Base-by-base conservation (phyloP, 306 rosid species). In the Sesbania bispinosa region DNA sequence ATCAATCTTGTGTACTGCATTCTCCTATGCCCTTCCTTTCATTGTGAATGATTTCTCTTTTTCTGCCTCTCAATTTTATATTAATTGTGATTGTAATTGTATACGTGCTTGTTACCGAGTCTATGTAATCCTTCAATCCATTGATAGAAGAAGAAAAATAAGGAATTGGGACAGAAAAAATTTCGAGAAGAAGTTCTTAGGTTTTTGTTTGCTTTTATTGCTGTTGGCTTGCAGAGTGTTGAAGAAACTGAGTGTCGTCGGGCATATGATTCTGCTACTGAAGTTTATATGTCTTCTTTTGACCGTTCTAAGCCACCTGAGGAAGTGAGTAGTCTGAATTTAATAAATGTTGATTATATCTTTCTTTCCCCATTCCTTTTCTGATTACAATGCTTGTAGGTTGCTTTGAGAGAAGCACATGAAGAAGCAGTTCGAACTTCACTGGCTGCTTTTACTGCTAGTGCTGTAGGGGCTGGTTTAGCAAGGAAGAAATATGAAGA, bases 191-290 rank as follows among this genome's bases (percentile, higher is more conserved):
- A 8, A 14, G 50, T 16, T 51, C 69, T 66, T 43, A n/a, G 36
- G 13, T 23, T 10, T 21, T 62, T 60, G 39, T 41, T 51, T 66
- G 43, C 13, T 67, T 47, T 71, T 13, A 24, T 24, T 71, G 27
- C 43, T 69, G 61, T 42, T 78, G 16, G 59, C 75, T 67, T 65
- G 73, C 88, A 94, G 99, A 91, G 89, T 80, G 99, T 91, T 70
- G 99, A 91, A 85, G 99, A 91, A 82, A 81, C 92, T 1, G 97
- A 89, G 86, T 94, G 99, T 70, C 90, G 75, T n/a, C 81, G 77
- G 71, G 97, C 99, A 33, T 88, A 82, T 82, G 97, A 91, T 77
- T 78, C 77, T 64, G 96, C 97, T 64, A 45, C 88, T 60, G 93
- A 88, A 53, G 81, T 84, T 58, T 91, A 94, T 63, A 88, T 79